phyloP scores from a whole-genome alignment of 805 yeast species.

The Jamesozyma hellenica region DNA sequence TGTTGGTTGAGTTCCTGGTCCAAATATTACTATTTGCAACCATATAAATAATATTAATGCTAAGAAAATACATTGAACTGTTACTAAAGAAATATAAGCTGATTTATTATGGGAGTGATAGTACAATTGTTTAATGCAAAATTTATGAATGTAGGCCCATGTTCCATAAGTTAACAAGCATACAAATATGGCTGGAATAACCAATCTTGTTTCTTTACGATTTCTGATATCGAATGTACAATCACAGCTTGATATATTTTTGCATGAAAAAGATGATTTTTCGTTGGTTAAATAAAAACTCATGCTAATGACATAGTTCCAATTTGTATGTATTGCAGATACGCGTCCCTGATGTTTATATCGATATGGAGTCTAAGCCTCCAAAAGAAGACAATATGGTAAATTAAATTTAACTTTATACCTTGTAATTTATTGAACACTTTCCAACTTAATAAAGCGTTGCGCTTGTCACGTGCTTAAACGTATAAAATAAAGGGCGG shows the following conservation, averaged over 20 bases:
- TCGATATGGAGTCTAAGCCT: too few relatives aligned
- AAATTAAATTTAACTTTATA: too few relatives aligned
- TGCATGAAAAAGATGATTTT: too few relatives aligned
- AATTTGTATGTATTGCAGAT: too few relatives aligned
- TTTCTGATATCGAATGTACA: background rate
- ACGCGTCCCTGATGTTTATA: too few relatives aligned
- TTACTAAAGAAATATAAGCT: conserved; percentile 18
- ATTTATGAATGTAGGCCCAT: conserved; percentile 36
- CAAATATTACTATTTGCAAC: conserved; percentile 13
- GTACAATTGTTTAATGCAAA: conserved; percentile 32
- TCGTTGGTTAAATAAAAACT: too few relatives aligned
- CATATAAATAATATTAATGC: conserved; percentile 11
- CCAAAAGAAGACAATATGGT: too few relatives aligned
- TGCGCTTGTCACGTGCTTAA: too few relatives aligned
- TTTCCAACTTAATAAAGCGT: too few relatives aligned
- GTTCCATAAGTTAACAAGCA: conserved; percentile 30
- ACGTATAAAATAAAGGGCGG: too few relatives aligned
- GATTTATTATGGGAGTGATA: conserved; percentile 8
- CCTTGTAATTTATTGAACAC: too few relatives aligned
- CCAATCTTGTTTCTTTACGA: background rate
- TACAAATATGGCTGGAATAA: conserved; percentile 2
- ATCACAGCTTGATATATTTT: background rate
- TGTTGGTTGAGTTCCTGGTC: conserved; percentile 23
- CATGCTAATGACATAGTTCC: too few relatives aligned
- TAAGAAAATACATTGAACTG: conserved; percentile 9